Evolutionary conservation across 1,139 yeast genomes (phyloP), one percentile per base, ranked within the genome.

Genomic region (Suhomyces bribrorum): DNA sequence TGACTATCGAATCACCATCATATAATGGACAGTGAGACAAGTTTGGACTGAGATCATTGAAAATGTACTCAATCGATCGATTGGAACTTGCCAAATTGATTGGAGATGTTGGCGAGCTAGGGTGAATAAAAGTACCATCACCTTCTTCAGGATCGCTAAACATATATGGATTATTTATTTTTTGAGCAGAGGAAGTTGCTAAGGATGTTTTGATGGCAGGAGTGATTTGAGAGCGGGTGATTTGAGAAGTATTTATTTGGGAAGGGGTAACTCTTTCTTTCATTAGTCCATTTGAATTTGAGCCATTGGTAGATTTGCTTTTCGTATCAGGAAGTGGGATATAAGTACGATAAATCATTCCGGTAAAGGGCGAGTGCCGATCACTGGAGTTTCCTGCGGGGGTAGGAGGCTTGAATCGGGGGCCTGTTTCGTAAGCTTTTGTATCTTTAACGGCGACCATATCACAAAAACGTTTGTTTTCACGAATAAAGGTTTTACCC

Each of bases 401-500:
- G 12, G 37, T 32, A 11, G 38, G 40, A 12, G 33, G 38, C 4
- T 26, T 15, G 35, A 45, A 62, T 11, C 70, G 48, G 14, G 66
- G 65, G 5, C 65, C 50, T 11, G 45, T 37, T 18, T 37, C 36
- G 38, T 32, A 58, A 17, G 40, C 47, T 4, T 62, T 47, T 2
- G 72, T 64, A 27, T 43, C 43, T 36, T 70, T 70, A 15, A 69
- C 76, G 7, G 69, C 61, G 5, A 71, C 51, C 43, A 66, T 52
- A 38, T 77, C 78, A 52, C 83, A 77, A 36, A 77, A 62, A 14
- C 80, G 56, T 14, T 56, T 50, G 43, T 66, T 66, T 34, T 71
- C 69, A 39, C 65, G 63, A 15, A 62, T 50, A 11, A 75, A 55
- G 17, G 59, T 53, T 27, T 64, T 62, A 3, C 79, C 82, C 60